Percentiles rank a stretch among this genome's conserved stretches.
Evolutionary conservation across 2,329 filamentous ascomycete genomes (phyloP).

Genomic region (Xylaria sp.): DNA sequence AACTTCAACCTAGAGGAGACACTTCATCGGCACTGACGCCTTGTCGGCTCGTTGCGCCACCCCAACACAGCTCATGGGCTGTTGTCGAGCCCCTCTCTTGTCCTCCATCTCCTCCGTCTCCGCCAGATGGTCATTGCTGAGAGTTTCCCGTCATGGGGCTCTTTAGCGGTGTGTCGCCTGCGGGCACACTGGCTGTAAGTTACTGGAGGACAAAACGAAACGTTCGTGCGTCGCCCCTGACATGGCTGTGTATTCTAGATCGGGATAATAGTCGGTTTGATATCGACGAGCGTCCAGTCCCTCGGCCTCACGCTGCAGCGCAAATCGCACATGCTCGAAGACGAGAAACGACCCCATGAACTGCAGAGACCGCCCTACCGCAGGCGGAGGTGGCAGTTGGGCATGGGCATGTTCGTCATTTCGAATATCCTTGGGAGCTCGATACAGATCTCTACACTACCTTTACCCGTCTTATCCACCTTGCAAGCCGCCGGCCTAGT

Average conservation of each 20-base stretch:
- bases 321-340: constrained; percentile 97
- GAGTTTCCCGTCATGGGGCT: constrained; percentile 70
- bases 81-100: constrained; percentile 37
- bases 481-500: constrained; percentile 95
- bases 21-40: neutral
- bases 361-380: constrained; percentile 87
- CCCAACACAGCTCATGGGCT: constrained; percentile 41
- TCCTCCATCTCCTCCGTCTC: constrained; percentile 39
- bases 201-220: neutral
- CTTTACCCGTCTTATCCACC: constrained; percentile 92
- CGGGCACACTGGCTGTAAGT: constrained; percentile 62
- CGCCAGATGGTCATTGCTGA: constrained; percentile 61
- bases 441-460: constrained; percentile 96
- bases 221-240: constrained; percentile 25
- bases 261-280: constrained; percentile 89
- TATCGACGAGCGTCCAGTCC: constrained; percentile 95
- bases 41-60: constrained; percentile 9
- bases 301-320: constrained; percentile 94
- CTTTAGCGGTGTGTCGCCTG: constrained; percentile 79
- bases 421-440: constrained; percentile 95
- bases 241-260: constrained; percentile 64
- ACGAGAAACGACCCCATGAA: constrained; percentile 86
- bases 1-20: neutral
- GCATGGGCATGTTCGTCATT: constrained; percentile 96
- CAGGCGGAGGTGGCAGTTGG: constrained; percentile 92